Evolutionary conservation across 306 rosid genomes (phyloP).

Genomic region (Sindora glabra): DNA sequence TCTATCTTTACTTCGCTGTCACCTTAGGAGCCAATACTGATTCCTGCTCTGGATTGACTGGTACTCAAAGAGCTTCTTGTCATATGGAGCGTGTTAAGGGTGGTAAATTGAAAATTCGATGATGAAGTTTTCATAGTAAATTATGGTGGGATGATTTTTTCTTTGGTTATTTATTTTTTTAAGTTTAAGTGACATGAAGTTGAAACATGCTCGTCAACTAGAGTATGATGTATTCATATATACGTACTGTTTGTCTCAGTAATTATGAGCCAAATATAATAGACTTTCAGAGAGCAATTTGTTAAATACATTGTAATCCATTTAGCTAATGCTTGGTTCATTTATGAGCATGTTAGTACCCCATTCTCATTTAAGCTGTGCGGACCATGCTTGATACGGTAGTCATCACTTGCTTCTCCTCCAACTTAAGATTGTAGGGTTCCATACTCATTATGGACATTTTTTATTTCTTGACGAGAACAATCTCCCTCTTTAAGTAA

Average conservation of each 20-base stretch:
- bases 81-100: constrained; percentile 62
- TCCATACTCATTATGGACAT: no score
- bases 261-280: constrained; percentile 19
- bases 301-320: constrained; percentile 1
- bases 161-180: background rate
- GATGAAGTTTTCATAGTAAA: constrained; percentile 17
- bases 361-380: no score
- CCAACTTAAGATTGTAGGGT: no score
- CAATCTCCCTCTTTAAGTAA: no score
- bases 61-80: constrained; percentile 54
- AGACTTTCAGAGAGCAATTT: constrained; percentile 11
- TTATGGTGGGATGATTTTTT: background rate
- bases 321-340: background rate
- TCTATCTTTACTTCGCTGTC: constrained; percentile 85
- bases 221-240: constrained; percentile 18
- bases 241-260: constrained; percentile 4
- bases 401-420: no score
- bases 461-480: no score
- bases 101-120: constrained; percentile 77
- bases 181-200: constrained; percentile 19
- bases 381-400: no score
- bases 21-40: constrained; percentile 53
- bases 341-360: background rate
- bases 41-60: constrained; percentile 55
- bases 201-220: constrained; percentile 4